A percentile compares a stretch with the other conserved stretches of the same genome.
These are phyloP conservation scores for Amanita thiersii DNA, from an alignment of 768 basidiomycete genomes.

Conservation along the genomic window DNA sequence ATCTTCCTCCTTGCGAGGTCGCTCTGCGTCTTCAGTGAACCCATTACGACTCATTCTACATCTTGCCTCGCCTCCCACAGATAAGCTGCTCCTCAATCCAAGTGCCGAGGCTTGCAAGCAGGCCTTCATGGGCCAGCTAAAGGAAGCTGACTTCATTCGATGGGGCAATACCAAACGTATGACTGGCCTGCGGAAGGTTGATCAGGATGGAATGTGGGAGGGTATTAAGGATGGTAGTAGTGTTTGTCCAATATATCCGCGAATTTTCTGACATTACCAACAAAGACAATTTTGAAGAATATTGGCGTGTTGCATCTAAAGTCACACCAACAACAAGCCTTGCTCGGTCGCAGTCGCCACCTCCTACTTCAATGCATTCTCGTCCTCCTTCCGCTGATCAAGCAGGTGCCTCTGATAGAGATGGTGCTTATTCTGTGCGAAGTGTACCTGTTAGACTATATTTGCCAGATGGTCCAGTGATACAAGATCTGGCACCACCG, in stretches of 20 bases:
- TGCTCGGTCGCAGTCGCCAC: constrained; percentile 49
- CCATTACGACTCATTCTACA: constrained; percentile 82
- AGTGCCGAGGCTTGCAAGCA: constrained; percentile 84
- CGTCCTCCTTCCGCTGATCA: constrained; percentile 63
- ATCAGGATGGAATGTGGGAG: constrained; percentile 97
- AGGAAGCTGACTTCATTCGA: constrained; percentile 94
- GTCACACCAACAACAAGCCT: constrained; percentile 76
- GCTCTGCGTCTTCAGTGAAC: constrained; percentile 29
- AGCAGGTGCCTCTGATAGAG: constrained; percentile 47
- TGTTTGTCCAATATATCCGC: constrained; percentile 8
- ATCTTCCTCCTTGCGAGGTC: constrained; percentile 45
- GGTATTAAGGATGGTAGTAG: constrained; percentile 58
- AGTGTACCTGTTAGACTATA: constrained; percentile 87
- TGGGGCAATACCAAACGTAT: constrained; percentile 96
- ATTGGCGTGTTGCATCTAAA: constrained; percentile 90
- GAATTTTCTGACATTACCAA: constrained; percentile 7
- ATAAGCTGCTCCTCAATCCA: constrained; percentile 77
- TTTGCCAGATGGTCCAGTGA: constrained; percentile 81
- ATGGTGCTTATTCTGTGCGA: constrained; percentile 81
- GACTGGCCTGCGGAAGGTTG: constrained; percentile 81
- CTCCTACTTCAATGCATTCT: constrained; percentile 49
- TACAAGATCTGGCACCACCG: constrained; percentile 87
- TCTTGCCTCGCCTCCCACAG: constrained; percentile 78
- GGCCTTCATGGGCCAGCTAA: constrained; percentile 91
- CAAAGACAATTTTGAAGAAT: constrained; percentile 94